phyloP scores from a whole-genome alignment of 2,329 filamentous ascomycete genomes.

The Fusarium circinatum region DNA sequence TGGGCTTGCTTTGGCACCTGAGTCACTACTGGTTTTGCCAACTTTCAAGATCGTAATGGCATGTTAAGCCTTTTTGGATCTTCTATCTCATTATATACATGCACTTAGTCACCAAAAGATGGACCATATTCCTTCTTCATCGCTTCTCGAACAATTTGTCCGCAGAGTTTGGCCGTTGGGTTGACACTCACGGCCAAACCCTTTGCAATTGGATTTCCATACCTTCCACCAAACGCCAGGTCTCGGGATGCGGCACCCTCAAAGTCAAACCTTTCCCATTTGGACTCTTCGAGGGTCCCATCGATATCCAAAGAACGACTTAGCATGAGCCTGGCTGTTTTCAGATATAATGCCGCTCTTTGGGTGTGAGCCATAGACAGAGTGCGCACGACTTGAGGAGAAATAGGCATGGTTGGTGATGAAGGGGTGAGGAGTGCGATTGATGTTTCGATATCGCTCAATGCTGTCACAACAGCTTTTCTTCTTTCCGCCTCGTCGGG shows the following conservation, averaged over 20 bases:
- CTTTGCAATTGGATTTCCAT: slow-evolving; percentile 73
- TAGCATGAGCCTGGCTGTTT: slow-evolving; percentile 62
- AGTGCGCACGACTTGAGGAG: slow-evolving; percentile 71
- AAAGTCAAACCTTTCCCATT: slow-evolving; percentile 65
- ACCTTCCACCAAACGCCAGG: slow-evolving; percentile 71
- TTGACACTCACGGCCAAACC: slow-evolving; percentile 72
- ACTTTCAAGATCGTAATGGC: background rate
- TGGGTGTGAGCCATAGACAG: slow-evolving; percentile 78
- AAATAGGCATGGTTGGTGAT: slow-evolving; percentile 63
- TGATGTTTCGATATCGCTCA: slow-evolving; percentile 66
- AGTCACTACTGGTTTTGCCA: background rate
- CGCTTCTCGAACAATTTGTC: slow-evolving; percentile 74
- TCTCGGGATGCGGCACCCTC: slow-evolving; percentile 71
- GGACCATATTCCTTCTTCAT: slow-evolving; percentile 75
- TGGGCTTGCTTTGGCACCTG: background rate
- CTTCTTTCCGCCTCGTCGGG: slow-evolving; percentile 52
- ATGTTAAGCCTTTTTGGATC: background rate
- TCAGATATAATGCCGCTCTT: slow-evolving; percentile 71
- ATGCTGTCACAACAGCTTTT: slow-evolving; percentile 52
- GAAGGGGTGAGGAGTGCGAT: slow-evolving; percentile 68
- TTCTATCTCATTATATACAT: slow-evolving; percentile 12
- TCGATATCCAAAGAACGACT: slow-evolving; percentile 53
- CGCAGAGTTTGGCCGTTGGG: slow-evolving; percentile 75
- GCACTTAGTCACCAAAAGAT: slow-evolving; percentile 53
- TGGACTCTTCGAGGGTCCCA: slow-evolving; percentile 54